A percentile compares a stretch with the other conserved stretches of the same genome.
These are phyloP conservation scores for Kodamaea neixiangensis DNA, from an alignment of 805 yeast genomes.

Conservation along the genomic window DNA sequence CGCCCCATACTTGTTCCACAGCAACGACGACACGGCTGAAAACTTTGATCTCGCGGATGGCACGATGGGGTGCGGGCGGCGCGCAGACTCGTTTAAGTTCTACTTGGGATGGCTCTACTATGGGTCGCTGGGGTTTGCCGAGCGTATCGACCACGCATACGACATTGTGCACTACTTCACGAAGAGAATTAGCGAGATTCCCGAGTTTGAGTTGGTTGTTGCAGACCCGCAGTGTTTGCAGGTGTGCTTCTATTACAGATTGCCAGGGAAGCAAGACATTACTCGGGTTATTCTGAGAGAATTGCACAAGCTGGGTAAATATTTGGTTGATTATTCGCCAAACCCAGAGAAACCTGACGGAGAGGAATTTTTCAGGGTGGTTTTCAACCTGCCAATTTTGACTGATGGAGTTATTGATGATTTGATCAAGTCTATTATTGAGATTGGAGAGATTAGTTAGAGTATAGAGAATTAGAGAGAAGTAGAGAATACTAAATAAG, in stretches of 20 bases:
- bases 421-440: slow-evolving; percentile 33
- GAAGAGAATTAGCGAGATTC: slow-evolving; percentile 31
- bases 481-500: too few species aligned
- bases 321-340: slow-evolving; percentile 79
- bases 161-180: slow-evolving; percentile 65
- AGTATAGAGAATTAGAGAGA: not conserved
- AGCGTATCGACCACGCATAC: slow-evolving; percentile 73
- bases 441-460: not conserved
- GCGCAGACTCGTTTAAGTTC: slow-evolving; percentile 79
- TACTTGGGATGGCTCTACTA: slow-evolving; percentile 82
- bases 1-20: slow-evolving; percentile 83
- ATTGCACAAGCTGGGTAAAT: slow-evolving; percentile 63
- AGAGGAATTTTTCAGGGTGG: slow-evolving; percentile 86
- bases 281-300: slow-evolving; percentile 65
- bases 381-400: slow-evolving; percentile 69
- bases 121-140: slow-evolving; percentile 65
- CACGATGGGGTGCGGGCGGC: slow-evolving; percentile 89
- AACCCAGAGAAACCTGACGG: slow-evolving; percentile 48
- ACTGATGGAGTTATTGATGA: slow-evolving; percentile 38
- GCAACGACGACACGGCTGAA: slow-evolving; percentile 45
- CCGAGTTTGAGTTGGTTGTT: slow-evolving; percentile 55
- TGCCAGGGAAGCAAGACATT: slow-evolving; percentile 32
- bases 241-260: slow-evolving; percentile 76
- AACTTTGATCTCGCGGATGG: slow-evolving; percentile 83
- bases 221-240: slow-evolving; percentile 70